These are phyloP conservation scores for Artemisia tridentata DNA, from an alignment of 129 eudicot species.

Conservation along the genomic window DNA sequence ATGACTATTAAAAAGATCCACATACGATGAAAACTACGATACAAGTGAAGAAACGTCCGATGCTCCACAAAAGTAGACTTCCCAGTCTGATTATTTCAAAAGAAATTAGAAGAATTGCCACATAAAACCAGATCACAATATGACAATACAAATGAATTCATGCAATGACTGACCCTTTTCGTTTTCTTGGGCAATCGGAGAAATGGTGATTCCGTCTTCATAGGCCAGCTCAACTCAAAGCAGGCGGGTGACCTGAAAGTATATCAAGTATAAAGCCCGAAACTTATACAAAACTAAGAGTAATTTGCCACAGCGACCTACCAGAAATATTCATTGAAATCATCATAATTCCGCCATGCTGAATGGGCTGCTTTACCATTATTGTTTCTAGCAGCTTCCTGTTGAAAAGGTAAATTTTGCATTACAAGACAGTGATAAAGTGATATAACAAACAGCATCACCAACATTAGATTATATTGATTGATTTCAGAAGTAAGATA, in stretches of 20 bases:
- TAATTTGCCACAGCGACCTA: conserved; percentile 23
- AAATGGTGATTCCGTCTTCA: conserved; percentile 69
- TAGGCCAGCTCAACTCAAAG: conserved; percentile 83
- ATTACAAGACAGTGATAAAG: conserved; percentile 8
- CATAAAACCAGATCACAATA: conserved; percentile 19
- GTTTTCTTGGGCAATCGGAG: conserved; percentile 49
- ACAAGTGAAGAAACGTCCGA: conserved; percentile 89
- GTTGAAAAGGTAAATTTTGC: conserved; percentile 24
- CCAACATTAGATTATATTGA: neutral
- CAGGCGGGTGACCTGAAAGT: conserved; percentile 86
- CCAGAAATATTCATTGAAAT: conserved; percentile 99
- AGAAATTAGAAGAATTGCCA: conserved; percentile 13
- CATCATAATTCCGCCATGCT: conserved; percentile 95
- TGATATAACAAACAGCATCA: conserved; percentile 1
- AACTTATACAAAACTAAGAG: neutral
- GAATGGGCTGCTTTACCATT: conserved; percentile 97
- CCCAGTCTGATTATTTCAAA: conserved; percentile 58
- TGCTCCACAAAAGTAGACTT: conserved; percentile 96
- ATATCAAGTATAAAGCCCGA: conserved; percentile 21
- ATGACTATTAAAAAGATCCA: conserved; percentile 90
- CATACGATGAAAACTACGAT: conserved; percentile 97
- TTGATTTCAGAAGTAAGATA: neutral
- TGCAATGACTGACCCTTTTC: conserved; percentile 69
- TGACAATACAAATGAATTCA: conserved; percentile 4
- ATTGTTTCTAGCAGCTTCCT: conserved; percentile 83